Conservation (phyloP, 2,329 filamentous ascomycete species). For the Penicillium vulpinum region DNA sequence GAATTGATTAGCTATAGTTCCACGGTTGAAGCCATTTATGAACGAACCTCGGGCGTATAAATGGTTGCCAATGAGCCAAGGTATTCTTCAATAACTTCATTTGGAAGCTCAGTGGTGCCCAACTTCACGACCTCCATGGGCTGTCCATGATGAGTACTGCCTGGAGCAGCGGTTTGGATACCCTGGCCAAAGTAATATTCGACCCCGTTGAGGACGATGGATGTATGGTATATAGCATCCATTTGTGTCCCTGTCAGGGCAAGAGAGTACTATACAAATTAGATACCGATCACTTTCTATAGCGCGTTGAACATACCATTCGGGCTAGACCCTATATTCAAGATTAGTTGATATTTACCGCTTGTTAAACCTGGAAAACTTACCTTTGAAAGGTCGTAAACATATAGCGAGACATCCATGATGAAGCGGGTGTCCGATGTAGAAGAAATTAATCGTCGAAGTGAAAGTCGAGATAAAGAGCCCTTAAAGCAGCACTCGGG, state of each 20-base stretch:
- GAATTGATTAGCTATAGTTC: conserved; percentile 9
- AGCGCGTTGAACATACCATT: conserved; percentile 38
- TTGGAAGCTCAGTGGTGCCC: conserved; percentile 74
- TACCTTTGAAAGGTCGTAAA: conserved; percentile 72
- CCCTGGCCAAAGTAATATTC: conserved; percentile 92
- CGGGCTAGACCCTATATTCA: conserved; percentile 54
- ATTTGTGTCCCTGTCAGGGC: conserved; percentile 68
- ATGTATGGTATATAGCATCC: conserved; percentile 94
- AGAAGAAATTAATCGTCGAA: background rate
- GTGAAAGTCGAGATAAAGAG: background rate
- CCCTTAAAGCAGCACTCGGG: background rate
- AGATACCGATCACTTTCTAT: conserved; percentile 9
- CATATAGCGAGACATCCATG: conserved; percentile 76
- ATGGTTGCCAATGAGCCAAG: conserved; percentile 78
- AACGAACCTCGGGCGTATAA: conserved; percentile 71
- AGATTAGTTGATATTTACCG: conserved; percentile 20
- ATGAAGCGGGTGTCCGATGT: background rate
- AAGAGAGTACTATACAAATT: conserved; percentile 51
- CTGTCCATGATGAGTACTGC: conserved; percentile 79
- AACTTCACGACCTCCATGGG: conserved; percentile 75
- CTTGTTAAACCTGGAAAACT: conserved; percentile 21
- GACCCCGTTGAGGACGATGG: conserved; percentile 76
- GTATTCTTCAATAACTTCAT: conserved; percentile 83
- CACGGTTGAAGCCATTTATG: background rate
- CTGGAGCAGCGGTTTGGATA: conserved; percentile 77